Evolutionary conservation across 306 rosid species (phyloP).

Genomic region (Castanopsis chinensis): DNA sequence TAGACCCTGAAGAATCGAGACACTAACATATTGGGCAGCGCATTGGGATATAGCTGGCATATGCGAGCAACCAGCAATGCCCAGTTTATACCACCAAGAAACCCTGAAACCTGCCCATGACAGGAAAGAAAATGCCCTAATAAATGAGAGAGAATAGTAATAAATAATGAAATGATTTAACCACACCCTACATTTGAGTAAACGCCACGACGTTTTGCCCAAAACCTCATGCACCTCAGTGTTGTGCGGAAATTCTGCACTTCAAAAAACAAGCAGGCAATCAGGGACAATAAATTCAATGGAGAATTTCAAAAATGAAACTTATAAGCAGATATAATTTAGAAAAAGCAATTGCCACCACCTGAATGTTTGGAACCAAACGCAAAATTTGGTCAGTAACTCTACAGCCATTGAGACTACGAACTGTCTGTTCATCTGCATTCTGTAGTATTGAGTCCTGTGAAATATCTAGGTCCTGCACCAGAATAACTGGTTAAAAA

Average conservation of each 20-base stretch:
- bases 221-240: conserved; percentile 87
- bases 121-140: conserved; percentile 24
- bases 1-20: conserved; percentile 94
- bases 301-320: conserved; percentile 10
- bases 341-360: conserved; percentile 20
- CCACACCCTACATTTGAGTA: conserved; percentile 80
- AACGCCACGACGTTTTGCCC: conserved; percentile 98
- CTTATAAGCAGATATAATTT: not conserved
- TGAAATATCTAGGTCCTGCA: conserved; percentile 92
- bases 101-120: conserved; percentile 80
- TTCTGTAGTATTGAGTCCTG: conserved; percentile 84
- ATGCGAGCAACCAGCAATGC: conserved; percentile 98
- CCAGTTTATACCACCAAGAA: conserved; percentile 98
- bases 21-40: conserved; percentile 89
- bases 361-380: conserved; percentile 97
- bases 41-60: conserved; percentile 97
- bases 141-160: conserved; percentile 21
- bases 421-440: conserved; percentile 96
- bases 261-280: conserved; percentile 26
- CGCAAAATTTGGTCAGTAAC: conserved; percentile 93
- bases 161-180: conserved; percentile 8
- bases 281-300: conserved; percentile 18
- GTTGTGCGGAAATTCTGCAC: conserved; percentile 91
- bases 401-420: conserved; percentile 95
- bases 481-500: conserved; percentile 3